Conservation (phyloP, 2,329 filamentous ascomycete genomes). For the Pseudogymnoascus sp. region DNA sequence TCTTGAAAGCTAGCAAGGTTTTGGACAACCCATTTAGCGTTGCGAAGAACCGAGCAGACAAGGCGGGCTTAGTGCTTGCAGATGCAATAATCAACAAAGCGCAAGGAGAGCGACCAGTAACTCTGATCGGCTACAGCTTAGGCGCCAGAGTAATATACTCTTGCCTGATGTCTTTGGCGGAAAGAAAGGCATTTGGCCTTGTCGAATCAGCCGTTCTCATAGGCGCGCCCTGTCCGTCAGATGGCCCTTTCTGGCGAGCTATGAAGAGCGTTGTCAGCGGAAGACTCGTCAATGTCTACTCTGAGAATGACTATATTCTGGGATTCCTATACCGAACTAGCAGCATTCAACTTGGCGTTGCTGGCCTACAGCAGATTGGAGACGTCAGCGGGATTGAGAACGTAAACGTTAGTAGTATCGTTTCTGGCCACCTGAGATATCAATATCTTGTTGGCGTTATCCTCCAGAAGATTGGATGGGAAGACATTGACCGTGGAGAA, state of each 20-base stretch:
- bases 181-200: constrained; percentile 73
- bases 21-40: constrained; percentile 79
- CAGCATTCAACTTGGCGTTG: constrained; percentile 74
- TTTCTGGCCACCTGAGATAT: constrained; percentile 65
- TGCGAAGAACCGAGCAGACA: constrained; percentile 68
- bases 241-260: constrained; percentile 64
- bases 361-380: constrained; percentile 69
- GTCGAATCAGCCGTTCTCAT: constrained; percentile 79
- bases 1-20: constrained; percentile 59
- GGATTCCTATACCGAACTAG: constrained; percentile 82
- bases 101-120: constrained; percentile 75
- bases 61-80: constrained; percentile 71
- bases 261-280: constrained; percentile 74
- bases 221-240: constrained; percentile 70
- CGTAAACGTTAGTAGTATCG: constrained; percentile 51
- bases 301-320: constrained; percentile 78
- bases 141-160: constrained; percentile 77
- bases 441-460: constrained; percentile 60
- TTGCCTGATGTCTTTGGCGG: constrained; percentile 69
- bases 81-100: constrained; percentile 76
- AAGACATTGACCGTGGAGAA: constrained; percentile 39
- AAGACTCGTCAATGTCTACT: constrained; percentile 80
- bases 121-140: constrained; percentile 72
- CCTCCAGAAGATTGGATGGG: constrained; percentile 60
- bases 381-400: constrained; percentile 61